phyloP scores from a whole-genome alignment of 106 monocot species.

The Alisma plantagoaquatica region DNA sequence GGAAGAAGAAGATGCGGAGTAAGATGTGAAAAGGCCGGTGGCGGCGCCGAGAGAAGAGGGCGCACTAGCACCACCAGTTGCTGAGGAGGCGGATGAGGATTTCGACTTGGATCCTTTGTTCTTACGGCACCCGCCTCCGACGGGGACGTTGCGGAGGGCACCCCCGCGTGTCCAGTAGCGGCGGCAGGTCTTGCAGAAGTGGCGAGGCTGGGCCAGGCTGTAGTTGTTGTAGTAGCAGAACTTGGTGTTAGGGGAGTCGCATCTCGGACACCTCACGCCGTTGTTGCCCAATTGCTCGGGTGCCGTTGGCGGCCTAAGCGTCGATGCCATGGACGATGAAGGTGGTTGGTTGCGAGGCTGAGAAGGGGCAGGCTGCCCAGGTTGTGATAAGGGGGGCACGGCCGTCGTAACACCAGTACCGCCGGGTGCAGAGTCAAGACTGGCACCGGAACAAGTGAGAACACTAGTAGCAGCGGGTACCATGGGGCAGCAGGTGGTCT shows the following conservation, averaged over 20 bases:
- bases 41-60: background rate
- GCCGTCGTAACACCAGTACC: conserved; percentile 8
- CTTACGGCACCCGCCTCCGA: conserved; percentile 35
- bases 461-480: no score
- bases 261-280: conserved; percentile 31
- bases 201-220: conserved; percentile 33
- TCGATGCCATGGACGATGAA: no score
- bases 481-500: background rate
- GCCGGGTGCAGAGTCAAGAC: no score
- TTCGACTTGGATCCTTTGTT: conserved; percentile 22
- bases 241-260: conserved; percentile 39
- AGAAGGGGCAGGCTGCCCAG: no score
- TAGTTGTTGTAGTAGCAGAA: conserved; percentile 53
- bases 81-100: conserved; percentile 5
- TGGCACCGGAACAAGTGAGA: background rate
- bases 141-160: conserved; percentile 36
- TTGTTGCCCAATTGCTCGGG: no score
- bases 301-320: no score
- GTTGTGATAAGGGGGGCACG: no score
- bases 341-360: no score
- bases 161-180: conserved; percentile 38
- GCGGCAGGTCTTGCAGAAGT: conserved; percentile 40
- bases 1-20: no score
- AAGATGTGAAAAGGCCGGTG: no score
- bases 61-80: background rate